These are phyloP conservation scores for Quercus phellos DNA, from an alignment of 331 rosid species.

Conservation along the genomic window DNA sequence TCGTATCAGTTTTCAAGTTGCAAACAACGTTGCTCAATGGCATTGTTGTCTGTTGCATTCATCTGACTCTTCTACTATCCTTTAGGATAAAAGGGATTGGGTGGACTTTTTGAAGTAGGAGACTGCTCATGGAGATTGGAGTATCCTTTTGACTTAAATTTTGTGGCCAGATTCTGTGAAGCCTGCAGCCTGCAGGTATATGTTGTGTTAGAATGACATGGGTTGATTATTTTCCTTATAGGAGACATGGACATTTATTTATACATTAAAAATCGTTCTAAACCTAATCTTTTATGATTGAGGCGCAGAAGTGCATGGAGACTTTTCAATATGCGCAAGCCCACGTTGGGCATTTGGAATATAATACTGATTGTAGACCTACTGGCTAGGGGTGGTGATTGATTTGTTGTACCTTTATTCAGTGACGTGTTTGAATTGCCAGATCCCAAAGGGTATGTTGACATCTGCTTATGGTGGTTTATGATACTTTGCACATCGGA, in stretches of 20 bases:
- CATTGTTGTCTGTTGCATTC: neutral
- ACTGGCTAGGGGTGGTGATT: neutral
- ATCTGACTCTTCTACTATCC: conserved; percentile 4
- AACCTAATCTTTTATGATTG: neutral
- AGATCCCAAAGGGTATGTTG: neutral
- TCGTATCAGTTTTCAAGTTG: no score
- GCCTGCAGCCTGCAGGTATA: neutral
- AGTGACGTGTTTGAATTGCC: neutral
- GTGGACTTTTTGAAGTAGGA: neutral
- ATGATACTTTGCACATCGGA: neutral
- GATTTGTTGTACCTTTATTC: neutral
- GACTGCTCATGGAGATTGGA: neutral
- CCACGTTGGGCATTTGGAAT: neutral
- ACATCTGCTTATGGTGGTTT: neutral
- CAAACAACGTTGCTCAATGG: no score
- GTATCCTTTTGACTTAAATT: neutral
- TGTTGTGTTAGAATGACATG: neutral
- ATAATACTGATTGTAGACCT: neutral
- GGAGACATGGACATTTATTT: neutral
- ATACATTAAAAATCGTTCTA: neutral
- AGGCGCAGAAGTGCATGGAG: neutral
- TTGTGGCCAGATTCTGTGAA: neutral
- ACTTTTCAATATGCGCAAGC: neutral
- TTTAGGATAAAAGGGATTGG: neutral
- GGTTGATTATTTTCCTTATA: neutral